phyloP scores from a whole-genome alignment of 2,329 filamentous ascomycete genomes.

The Sporothrix mexicana region DNA sequence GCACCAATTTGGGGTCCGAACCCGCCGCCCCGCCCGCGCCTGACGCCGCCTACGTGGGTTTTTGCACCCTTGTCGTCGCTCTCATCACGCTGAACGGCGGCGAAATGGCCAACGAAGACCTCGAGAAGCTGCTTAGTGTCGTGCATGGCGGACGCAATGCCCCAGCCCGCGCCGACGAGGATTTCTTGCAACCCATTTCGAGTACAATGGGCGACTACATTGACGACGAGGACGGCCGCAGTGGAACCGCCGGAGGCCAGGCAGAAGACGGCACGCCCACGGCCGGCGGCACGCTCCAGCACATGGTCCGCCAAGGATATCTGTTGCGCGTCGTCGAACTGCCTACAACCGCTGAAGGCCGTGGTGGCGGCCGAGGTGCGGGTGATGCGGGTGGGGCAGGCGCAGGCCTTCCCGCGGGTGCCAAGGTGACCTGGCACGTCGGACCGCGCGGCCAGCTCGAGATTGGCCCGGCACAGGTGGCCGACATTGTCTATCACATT shows the following conservation, averaged over 20 bases:
- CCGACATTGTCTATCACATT: conserved; percentile 68
- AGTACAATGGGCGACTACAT: conserved; percentile 37
- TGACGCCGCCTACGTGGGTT: conserved; percentile 79
- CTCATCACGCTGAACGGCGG: conserved; percentile 78
- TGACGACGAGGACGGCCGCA: conserved; percentile 37
- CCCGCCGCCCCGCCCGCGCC: conserved; percentile 64
- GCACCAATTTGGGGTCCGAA: conserved; percentile 60
- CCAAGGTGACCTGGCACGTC: conserved; percentile 75
- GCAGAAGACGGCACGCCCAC: conserved; percentile 5
- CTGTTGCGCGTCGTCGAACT: conserved; percentile 74
- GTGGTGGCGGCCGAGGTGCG: conserved; percentile 24
- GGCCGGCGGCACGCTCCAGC: conserved; percentile 47
- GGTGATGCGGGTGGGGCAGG: not conserved
- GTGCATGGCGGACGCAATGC: conserved; percentile 46
- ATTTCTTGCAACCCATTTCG: conserved; percentile 64
- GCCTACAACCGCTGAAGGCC: conserved; percentile 64
- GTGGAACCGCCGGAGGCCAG: not conserved
- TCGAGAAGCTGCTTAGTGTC: conserved; percentile 65
- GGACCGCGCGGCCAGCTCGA: conserved; percentile 87
- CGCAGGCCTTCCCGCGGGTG: not conserved
- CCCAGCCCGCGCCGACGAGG: conserved; percentile 57
- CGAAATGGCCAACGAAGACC: conserved; percentile 74
- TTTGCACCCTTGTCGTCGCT: conserved; percentile 81
- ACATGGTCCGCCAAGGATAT: conserved; percentile 83
- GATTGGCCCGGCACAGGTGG: conserved; percentile 76